These are phyloP conservation scores for Trichoderma atroviride DNA, from an alignment of 2,329 filamentous ascomycete species.

Conservation along the genomic window DNA sequence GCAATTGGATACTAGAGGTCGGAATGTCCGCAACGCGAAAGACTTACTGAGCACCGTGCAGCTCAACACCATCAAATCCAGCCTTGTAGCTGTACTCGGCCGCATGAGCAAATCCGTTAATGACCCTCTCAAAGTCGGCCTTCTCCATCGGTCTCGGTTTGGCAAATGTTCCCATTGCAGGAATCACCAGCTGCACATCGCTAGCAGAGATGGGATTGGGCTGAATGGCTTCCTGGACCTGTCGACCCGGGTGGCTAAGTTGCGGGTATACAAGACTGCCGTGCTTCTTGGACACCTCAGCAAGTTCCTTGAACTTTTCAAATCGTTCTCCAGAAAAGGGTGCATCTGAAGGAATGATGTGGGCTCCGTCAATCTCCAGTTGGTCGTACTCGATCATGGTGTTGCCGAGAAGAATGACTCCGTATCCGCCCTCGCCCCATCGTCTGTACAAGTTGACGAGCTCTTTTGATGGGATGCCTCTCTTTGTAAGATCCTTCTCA, in stretches of 20 bases:
- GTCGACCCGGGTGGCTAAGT: slow-evolving; percentile 60
- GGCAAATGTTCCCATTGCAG: slow-evolving; percentile 40
- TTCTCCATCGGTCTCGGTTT: slow-evolving; percentile 57
- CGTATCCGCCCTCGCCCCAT: slow-evolving; percentile 62
- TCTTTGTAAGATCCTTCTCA: slow-evolving; percentile 51
- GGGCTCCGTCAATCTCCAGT: slow-evolving; percentile 58
- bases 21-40: background rate
- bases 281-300: slow-evolving; percentile 56
- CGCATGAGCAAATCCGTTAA: slow-evolving; percentile 63
- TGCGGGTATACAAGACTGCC: slow-evolving; percentile 64
- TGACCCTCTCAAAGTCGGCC: slow-evolving; percentile 58
- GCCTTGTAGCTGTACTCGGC: slow-evolving; percentile 64
- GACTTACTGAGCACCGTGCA: slow-evolving; percentile 54
- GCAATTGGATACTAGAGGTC: background rate
- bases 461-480: slow-evolving; percentile 47
- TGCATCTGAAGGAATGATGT: slow-evolving; percentile 58
- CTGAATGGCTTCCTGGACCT: slow-evolving; percentile 30
- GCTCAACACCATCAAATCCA: slow-evolving; percentile 57
- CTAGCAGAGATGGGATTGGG: slow-evolving; percentile 46
- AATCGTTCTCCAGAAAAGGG: slow-evolving; percentile 60
- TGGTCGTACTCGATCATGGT: slow-evolving; percentile 65
- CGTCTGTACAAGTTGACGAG: slow-evolving; percentile 57
- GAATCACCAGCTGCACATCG: slow-evolving; percentile 40
- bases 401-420: slow-evolving; percentile 64
- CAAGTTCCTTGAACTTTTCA: slow-evolving; percentile 61